Conservation (phyloP, 148 eudicot genomes). For the Chenopodium formosanum region DNA sequence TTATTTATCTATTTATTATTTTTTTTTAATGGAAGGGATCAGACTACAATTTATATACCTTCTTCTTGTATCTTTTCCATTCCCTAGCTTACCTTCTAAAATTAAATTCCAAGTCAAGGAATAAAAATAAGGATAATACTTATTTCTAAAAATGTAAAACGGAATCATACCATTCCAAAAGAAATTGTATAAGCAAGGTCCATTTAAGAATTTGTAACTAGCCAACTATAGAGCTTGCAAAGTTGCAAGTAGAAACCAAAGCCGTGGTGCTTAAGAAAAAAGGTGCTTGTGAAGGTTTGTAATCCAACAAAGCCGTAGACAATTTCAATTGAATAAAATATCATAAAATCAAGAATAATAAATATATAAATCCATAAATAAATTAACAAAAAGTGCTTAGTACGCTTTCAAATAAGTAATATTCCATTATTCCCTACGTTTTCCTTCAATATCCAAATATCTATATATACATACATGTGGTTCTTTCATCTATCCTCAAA, state of each 20-base stretch:
- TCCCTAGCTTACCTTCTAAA: neutral
- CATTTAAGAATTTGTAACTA: too few species aligned
- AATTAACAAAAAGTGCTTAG: neutral
- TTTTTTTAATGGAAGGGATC: too few species aligned
- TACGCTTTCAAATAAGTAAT: neutral
- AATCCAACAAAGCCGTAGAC: constrained; percentile 7
- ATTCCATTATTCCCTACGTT: neutral
- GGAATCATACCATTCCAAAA: neutral
- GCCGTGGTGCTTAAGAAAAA: constrained; percentile 18
- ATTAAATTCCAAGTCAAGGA: neutral
- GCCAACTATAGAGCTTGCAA: neutral
- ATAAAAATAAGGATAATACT: neutral
- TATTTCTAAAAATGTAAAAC: neutral
- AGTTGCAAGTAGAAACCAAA: neutral
- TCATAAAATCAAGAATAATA: neutral
- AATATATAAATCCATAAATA: neutral
- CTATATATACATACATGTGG: neutral
- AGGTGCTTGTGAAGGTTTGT: neutral
- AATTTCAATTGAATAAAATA: constrained; percentile 13
- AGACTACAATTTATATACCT: too few species aligned
- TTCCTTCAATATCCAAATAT: constrained; percentile 2
- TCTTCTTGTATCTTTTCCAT: too few species aligned
- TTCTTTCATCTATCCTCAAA: neutral
- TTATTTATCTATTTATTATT: too few species aligned
- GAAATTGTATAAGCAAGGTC: neutral